Evolutionary conservation across 2,329 filamentous ascomycete genomes (phyloP), one percentile per base, ranked within the genome.

Genomic region (Lachnellula arida): DNA sequence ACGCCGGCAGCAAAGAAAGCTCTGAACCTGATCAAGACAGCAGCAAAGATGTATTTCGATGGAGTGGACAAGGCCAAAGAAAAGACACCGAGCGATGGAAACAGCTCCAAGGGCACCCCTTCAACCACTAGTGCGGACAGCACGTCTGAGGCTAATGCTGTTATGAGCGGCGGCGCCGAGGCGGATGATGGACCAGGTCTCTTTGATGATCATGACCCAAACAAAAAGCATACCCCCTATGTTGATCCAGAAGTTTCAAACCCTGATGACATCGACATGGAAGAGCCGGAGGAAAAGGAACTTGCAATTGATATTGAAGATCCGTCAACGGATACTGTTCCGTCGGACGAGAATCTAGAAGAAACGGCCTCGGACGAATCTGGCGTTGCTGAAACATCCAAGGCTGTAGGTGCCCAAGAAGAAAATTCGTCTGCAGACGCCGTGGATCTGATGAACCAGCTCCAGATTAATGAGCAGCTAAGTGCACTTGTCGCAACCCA

Each of bases 1-100:
- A 60, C 57, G 5, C 39, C 72, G 0, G 76, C 78, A 39, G 57
- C 55, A n/a, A 74, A 77, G 54, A 76, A 80, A 7, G 73, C 78
- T 4, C 64, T 84, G 19, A 74, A 79, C 7, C 71, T 74, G 17
- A 78, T 85, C 35, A 74, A 77, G 55, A 72, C 72, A 39, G 81
- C 80, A 3, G 76, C 80, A 0, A 74, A 72, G 46, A 76, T 77
- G 54, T 84, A 81, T 53, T 68, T 83, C 1, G 58, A 57, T 0
- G 52, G 22, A 32, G 46, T 51, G 14, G 57, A 61, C 2, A 54
- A 51, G 22, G n/a, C 12, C 28, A 19, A 53, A 11, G 44, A 22
- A 2, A 49, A 49, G 32, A 5, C 42, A 32, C 14, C 46, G 12
- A 39, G 46, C 42, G 14, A 55, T 34, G 28, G 56, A 12, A 65